Base-by-base conservation (phyloP, 495 filamentous ascomycete genomes). In the Podospora bellae-mahoneyi region DNA sequence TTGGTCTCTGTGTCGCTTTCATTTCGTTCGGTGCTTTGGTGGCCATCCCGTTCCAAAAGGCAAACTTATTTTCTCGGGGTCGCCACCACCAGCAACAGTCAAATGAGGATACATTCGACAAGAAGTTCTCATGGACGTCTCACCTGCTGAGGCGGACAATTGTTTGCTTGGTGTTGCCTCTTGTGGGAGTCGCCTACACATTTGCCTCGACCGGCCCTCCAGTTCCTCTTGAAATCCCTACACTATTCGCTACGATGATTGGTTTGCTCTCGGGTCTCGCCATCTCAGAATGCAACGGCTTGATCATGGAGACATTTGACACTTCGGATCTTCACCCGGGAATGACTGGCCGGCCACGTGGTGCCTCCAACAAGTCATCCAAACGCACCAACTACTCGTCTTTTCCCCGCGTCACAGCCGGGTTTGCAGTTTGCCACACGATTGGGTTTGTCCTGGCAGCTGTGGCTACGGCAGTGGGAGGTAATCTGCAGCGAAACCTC, bases 291-390 rank as follows among this genome's bases (percentile, higher is more conserved):
- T 92, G 89, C 76, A 83, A 89, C 67, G 88, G 90, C 4, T 79
- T 93, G 62, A 83, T 93, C 77, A 93, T 92, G 91, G 91, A 93
- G 72, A 88, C 88, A 20, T 93, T 86, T 74, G 91, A 93, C 75
- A 89, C 88, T 5, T 91, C 88, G 23, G 91, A 93, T 71, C 82
- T 92, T 1, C 88, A 78, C 56, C 78, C 83, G 13, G 75, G 90
- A 73, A 86, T 88, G 81, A 87, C 88, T 63, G 84, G 86, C 61
- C 80, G 82, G 19, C 81, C 83, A 68, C 77, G 84, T 39, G 55
- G 55, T 58, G 76, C 82, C 62, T 80, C 82, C 16, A 81, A 79
- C 64, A 82, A 73, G 44, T 78, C 79, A 66, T 76, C 78, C 56
- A 88, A 87, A 69, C 80, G 88, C 64, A 88, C 86, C 56, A 88